Percentiles rank a stretch among this genome's conserved stretches.
phyloP scores from a whole-genome alignment of 1,284 basidiomycete species.

The Boletus austroedulis region DNA sequence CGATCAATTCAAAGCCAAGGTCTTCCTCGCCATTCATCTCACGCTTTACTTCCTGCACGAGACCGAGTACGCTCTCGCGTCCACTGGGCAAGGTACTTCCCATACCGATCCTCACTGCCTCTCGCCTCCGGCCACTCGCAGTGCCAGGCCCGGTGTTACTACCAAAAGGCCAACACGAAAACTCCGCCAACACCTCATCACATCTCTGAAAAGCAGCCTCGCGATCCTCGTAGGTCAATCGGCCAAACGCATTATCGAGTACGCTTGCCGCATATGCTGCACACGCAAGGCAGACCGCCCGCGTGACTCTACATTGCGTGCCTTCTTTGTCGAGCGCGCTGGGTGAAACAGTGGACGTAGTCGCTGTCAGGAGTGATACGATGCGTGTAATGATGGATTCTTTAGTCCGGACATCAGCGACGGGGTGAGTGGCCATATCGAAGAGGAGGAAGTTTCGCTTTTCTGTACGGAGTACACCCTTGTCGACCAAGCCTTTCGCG shows the following conservation, averaged over 20 bases:
- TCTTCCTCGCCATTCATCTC: slow-evolving; percentile 74
- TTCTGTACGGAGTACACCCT: slow-evolving; percentile 94
- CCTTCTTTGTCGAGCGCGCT: slow-evolving; percentile 73
- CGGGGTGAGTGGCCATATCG: slow-evolving; percentile 97
- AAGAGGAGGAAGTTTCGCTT: slow-evolving; percentile 97
- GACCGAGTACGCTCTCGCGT: slow-evolving; percentile 74
- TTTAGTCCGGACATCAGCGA: slow-evolving; percentile 88
- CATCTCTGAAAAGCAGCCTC: slow-evolving; percentile 89
- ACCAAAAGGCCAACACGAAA: slow-evolving; percentile 88
- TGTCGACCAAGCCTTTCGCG: slow-evolving; percentile 96
- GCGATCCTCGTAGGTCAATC: slow-evolving; percentile 85
- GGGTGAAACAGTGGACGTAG: slow-evolving; percentile 77
- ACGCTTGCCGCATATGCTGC: slow-evolving; percentile 91
- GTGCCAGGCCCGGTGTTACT: slow-evolving; percentile 37
- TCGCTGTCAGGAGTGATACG: slow-evolving; percentile 75
- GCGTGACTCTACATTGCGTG: slow-evolving; percentile 71
- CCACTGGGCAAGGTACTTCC: slow-evolving; percentile 50
- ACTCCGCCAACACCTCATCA: slow-evolving; percentile 89
- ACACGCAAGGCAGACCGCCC: slow-evolving; percentile 84
- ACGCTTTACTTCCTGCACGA: slow-evolving; percentile 76
- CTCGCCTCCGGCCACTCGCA: slow-evolving; percentile 39
- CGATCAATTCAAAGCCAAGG: slow-evolving; percentile 82
- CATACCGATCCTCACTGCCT: slow-evolving; percentile 51
- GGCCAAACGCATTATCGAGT: slow-evolving; percentile 88
- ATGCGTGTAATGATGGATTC: slow-evolving; percentile 78